Evolutionary conservation across 2,329 filamentous ascomycete species (phyloP), one percentile per base, ranked within the genome.

Genomic region (Hymenoscyphus albidus): DNA sequence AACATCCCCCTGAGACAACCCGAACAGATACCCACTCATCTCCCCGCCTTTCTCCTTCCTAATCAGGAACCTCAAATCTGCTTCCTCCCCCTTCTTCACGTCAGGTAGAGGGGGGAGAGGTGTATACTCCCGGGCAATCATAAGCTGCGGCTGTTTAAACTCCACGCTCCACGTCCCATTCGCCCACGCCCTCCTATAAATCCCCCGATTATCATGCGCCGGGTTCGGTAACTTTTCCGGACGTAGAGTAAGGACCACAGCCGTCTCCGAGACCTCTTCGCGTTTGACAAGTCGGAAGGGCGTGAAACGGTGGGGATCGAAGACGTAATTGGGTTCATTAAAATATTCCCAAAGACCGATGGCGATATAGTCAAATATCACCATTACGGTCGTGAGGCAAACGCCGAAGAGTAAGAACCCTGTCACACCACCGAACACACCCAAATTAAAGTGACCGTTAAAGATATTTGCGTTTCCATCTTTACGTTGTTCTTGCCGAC

Each of bases 121-220:
- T 3, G 95, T 98, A 77, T 99, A 99, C 64, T 92, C 88, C 67
- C 95, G 81, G 55, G 92, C 91, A 71, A 99, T 96, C 78, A 97
- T 93, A 64, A 98, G 79, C 76, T 97, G 88, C 1, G 95, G 95
- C 78, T 98, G 95, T 79, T 96, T 97, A 74, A 97, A 87, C 79
- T 97, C 90, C 40, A 98, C 89, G 68, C 89, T 93, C 90, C 92
- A 96, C 54, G 96, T 82, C 4, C 90, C 89, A 63, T 85, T 81
- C 55, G 77, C 77, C 85, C 86, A 88, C 31, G 12, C 78, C 70
- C 4, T 76, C 72, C 64, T 83, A 81, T 69, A 67, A 68, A 78
- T 68, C 68, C 6, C 42, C 39, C n/a, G 22, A 27, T 35, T 35
- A 35, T 35, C 22, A 14, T 7, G 3, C 27, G 27, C 12, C 56